Conservation (phyloP, 352 stramenopile genomes). For the Globisporangium perplexum region DNA sequence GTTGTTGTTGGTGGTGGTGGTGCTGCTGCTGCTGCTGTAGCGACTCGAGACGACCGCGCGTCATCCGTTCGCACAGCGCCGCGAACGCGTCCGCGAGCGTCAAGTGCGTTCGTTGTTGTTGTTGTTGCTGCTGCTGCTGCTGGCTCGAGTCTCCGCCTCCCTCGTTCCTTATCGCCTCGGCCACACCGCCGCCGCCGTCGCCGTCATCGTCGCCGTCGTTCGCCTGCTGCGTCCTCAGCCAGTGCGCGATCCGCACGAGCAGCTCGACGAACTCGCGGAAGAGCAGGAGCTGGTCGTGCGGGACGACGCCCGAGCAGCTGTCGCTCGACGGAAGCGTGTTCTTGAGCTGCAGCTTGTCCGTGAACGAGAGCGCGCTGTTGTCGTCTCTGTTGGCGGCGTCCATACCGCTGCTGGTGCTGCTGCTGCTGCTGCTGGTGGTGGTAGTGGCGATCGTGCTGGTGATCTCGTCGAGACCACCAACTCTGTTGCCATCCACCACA, state of each 20-base stretch:
- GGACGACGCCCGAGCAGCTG: slow-evolving; percentile 18
- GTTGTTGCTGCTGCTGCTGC: neutral
- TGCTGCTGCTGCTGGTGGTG: neutral
- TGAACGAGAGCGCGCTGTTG: neutral
- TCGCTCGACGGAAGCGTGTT: slow-evolving; percentile 14
- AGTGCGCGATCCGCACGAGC: slow-evolving; percentile 45
- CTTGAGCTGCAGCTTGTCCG: slow-evolving; percentile 14
- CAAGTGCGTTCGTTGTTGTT: neutral
- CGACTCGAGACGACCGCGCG: slow-evolving; percentile 20
- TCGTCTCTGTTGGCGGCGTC: neutral
- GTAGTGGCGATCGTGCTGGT: neutral
- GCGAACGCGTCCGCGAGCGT: slow-evolving; percentile 35
- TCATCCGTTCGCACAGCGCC: slow-evolving; percentile 38
- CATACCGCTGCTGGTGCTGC: neutral
- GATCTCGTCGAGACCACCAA: neutral
- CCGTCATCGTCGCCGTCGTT: too few relatives aligned
- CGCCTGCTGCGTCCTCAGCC: slow-evolving; percentile 1
- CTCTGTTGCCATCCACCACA: neutral
- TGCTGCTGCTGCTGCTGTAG: slow-evolving; percentile 5
- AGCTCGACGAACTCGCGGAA: slow-evolving; percentile 66
- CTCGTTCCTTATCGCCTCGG: too few relatives aligned
- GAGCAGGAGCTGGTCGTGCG: slow-evolving; percentile 33
- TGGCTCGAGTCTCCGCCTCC: too few relatives aligned
- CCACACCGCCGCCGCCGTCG: too few relatives aligned
- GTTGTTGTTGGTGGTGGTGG: neutral